These are phyloP conservation scores for Sporothrix mexicana DNA, from an alignment of 2,329 filamentous ascomycete genomes.

Conservation along the genomic window DNA sequence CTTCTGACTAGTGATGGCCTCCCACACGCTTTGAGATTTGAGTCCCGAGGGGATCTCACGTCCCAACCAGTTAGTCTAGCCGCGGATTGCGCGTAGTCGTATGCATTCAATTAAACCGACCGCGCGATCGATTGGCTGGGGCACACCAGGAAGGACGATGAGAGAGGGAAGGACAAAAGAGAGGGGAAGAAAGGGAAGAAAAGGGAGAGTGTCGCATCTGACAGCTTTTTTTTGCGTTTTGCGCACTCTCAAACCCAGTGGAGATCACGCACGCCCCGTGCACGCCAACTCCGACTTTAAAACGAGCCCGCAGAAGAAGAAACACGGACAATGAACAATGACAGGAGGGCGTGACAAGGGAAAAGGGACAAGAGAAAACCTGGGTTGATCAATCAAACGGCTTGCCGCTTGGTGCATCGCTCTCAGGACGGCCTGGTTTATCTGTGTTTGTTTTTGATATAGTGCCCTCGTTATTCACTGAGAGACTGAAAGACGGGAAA, in stretches of 20 bases:
- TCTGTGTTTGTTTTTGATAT: constrained; percentile 17
- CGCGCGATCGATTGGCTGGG: constrained; percentile 12
- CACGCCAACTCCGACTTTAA: not conserved
- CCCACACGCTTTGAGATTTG: not conserved
- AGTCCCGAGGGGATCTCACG: not conserved
- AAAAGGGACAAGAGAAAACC: not conserved
- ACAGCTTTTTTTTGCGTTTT: not conserved
- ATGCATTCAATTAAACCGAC: constrained; percentile 24
- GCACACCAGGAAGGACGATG: not conserved
- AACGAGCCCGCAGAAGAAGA: constrained; percentile 19
- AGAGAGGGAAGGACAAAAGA: not conserved
- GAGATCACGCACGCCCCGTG: constrained; percentile 22
- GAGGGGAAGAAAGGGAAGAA: not conserved
- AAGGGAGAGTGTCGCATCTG: not conserved
- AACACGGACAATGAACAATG: not conserved
- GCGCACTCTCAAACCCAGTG: not conserved
- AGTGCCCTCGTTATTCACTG: not conserved
- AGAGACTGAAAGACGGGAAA: not conserved
- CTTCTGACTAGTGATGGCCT: not conserved
- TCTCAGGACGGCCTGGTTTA: no score
- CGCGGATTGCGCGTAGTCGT: constrained; percentile 21
- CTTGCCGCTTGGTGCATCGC: not conserved
- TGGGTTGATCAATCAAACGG: constrained; percentile 19
- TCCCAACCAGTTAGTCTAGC: not conserved
- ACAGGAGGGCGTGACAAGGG: no score